A percentile compares a stretch with the other conserved stretches of the same genome.
Conservation (phyloP, 768 basidiomycete genomes). For the Ephemerocybe angulata region DNA sequence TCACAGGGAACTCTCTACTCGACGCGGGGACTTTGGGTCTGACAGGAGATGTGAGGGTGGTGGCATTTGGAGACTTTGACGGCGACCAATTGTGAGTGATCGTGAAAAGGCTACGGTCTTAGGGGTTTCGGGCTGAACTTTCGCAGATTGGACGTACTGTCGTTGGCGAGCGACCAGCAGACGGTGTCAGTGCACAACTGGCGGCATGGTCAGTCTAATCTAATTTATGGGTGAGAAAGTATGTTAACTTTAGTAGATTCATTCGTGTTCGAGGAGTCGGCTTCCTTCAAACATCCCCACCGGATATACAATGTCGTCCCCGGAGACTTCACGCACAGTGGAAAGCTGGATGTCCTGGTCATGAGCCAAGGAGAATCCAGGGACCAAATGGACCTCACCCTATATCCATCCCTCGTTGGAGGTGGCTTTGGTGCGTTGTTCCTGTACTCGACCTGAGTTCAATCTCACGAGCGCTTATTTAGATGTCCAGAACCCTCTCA, state of each 20-base stretch:
- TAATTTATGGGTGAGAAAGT: neutral
- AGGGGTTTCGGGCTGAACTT: slow-evolving; percentile 2
- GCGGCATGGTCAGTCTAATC: slow-evolving; percentile 64
- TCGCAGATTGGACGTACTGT: slow-evolving; percentile 73
- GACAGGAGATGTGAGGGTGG: slow-evolving; percentile 62
- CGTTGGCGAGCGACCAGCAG: slow-evolving; percentile 71
- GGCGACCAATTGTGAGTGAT: slow-evolving; percentile 86
- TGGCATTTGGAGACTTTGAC: slow-evolving; percentile 94
- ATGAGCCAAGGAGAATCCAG: slow-evolving; percentile 61
- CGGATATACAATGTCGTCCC: slow-evolving; percentile 81
- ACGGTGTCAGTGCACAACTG: slow-evolving; percentile 76
- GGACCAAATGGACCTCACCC: slow-evolving; percentile 56
- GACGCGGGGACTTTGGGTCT: slow-evolving; percentile 80
- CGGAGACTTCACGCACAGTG: slow-evolving; percentile 91
- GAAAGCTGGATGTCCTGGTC: slow-evolving; percentile 84
- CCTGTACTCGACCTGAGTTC: neutral
- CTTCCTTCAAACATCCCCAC: slow-evolving; percentile 50
- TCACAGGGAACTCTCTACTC: slow-evolving; percentile 76
- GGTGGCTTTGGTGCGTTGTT: slow-evolving; percentile 62
- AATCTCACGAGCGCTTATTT: neutral
- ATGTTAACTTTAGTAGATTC: slow-evolving; percentile 38
- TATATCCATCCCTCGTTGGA: slow-evolving; percentile 63
- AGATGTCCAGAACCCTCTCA: slow-evolving; percentile 45
- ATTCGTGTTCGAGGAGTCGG: slow-evolving; percentile 51
- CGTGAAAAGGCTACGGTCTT: neutral